phyloP scores from a whole-genome alignment of 2,329 filamentous ascomycete genomes.

The Claviceps paspali region DNA sequence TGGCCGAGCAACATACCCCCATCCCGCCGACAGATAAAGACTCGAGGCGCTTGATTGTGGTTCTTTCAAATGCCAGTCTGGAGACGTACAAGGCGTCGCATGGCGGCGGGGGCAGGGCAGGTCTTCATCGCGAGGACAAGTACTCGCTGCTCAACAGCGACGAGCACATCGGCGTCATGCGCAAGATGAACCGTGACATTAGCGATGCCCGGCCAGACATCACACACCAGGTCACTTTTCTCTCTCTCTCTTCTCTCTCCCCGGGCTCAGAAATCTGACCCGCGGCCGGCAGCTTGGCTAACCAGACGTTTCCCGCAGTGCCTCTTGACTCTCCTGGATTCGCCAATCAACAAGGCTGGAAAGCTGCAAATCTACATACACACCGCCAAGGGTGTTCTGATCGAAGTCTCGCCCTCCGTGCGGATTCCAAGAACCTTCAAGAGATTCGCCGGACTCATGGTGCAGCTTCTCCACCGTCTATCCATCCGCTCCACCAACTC shows the following conservation, averaged over 20 bases:
- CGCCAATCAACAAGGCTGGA: conserved; percentile 95
- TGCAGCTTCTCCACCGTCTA: conserved; percentile 86
- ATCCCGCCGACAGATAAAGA: conserved; percentile 81
- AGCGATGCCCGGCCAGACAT: conserved; percentile 96
- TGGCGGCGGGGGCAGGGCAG: conserved; percentile 47
- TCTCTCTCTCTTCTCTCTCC: too few species aligned
- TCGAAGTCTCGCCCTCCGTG: conserved; percentile 95
- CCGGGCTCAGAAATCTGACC: too few species aligned
- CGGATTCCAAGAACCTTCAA: conserved; percentile 98
- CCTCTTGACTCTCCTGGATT: conserved; percentile 90
- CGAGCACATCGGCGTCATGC: conserved; percentile 97
- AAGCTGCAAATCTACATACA: conserved; percentile 98
- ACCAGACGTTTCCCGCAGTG: conserved; percentile 50
- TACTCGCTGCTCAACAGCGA: conserved; percentile 97
- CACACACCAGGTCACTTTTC: conserved; percentile 68
- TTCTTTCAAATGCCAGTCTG: conserved; percentile 90
- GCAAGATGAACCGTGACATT: conserved; percentile 98
- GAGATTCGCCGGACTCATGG: conserved; percentile 96
- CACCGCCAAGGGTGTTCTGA: conserved; percentile 90
- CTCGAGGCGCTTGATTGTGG: conserved; percentile 80
- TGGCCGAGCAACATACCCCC: conserved; percentile 79
- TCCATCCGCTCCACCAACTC: conserved; percentile 95
- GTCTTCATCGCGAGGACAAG: conserved; percentile 70
- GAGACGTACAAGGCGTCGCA: conserved; percentile 93
- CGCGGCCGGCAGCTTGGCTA: too few species aligned